Percentiles rank a stretch among this genome's conserved stretches.
Evolutionary conservation across 805 yeast genomes (phyloP).

Genomic region (Pichia occidentalis): DNA sequence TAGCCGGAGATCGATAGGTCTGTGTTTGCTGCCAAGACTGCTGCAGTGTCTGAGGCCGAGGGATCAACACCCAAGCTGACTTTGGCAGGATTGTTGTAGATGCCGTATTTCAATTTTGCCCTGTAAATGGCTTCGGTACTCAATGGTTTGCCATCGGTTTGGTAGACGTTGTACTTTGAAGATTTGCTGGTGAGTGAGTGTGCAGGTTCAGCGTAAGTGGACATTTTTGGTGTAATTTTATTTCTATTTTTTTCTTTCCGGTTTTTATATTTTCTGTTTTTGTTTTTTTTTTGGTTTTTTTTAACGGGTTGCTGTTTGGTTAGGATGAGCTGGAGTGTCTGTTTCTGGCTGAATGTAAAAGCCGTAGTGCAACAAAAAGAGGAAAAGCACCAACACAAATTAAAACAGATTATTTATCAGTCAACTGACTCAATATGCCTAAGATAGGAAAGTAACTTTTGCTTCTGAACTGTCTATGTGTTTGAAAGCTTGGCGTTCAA

Average conservation of each 20-base stretch:
- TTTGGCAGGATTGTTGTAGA: constrained; percentile 46
- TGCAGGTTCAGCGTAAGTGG: constrained; percentile 25
- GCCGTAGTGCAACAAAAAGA: no score
- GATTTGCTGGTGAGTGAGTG: constrained; percentile 27
- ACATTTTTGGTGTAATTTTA: constrained; percentile 18
- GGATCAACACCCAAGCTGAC: constrained; percentile 57
- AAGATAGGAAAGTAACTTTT: no score
- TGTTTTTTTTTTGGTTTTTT: no score
- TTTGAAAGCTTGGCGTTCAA: no score
- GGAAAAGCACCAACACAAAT: no score
- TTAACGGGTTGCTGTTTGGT: no score
- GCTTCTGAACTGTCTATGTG: no score
- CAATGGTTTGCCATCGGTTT: constrained; percentile 62
- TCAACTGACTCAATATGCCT: no score
- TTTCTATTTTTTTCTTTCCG: constrained; percentile 2
- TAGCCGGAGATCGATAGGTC: constrained; percentile 61
- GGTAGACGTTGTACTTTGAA: constrained; percentile 45
- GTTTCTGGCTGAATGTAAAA: no score
- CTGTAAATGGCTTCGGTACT: constrained; percentile 70
- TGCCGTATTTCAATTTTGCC: constrained; percentile 66
- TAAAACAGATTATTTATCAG: no score
- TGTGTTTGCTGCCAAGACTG: constrained; percentile 62
- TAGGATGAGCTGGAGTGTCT: no score
- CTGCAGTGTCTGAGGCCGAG: constrained; percentile 70
- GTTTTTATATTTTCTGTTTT: no score